Evolutionary conservation across 108 stramenopile species (phyloP).

Genomic region (Conticribra weissflogii): DNA sequence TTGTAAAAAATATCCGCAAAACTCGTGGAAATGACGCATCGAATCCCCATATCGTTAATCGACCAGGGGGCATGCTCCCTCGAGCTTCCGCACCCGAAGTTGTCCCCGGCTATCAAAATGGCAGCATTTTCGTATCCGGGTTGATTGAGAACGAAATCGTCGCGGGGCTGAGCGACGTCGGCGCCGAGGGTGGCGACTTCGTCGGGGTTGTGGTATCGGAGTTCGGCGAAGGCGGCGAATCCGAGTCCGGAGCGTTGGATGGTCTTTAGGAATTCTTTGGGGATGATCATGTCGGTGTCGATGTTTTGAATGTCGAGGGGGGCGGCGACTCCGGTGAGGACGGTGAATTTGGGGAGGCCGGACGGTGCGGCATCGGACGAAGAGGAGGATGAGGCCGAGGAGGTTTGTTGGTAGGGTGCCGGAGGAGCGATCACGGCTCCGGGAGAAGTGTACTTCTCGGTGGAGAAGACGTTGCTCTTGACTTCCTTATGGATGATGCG

Average conservation of each 20-base stretch:
- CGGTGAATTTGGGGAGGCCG: constrained; percentile 78
- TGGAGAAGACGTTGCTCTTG: constrained; percentile 69
- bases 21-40: constrained; percentile 88
- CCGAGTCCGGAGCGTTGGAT: constrained; percentile 93
- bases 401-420: constrained; percentile 63
- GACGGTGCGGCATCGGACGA: constrained; percentile 33
- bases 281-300: constrained; percentile 98
- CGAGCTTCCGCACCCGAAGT: constrained; percentile 92
- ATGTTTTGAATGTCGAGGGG: constrained; percentile 93
- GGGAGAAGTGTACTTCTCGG: constrained; percentile 62
- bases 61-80: constrained; percentile 97
- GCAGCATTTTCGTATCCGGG: constrained; percentile 75
- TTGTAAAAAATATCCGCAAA: constrained; percentile 98
- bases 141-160: constrained; percentile 89
- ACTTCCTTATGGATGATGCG: constrained; percentile 36
- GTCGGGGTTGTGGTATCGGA: constrained; percentile 88
- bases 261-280: constrained; percentile 95
- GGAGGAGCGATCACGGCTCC: constrained; percentile 77
- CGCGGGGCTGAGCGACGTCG: constrained; percentile 71
- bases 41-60: constrained; percentile 92
- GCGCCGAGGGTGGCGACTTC: constrained; percentile 86
- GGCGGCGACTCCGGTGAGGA: constrained; percentile 81
- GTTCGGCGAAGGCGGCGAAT: constrained; percentile 92
- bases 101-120: constrained; percentile 92
- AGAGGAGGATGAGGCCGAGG: constrained; percentile 2